Percentiles rank a stretch among this genome's conserved stretches.
These are phyloP conservation scores for Penicillium arizonense DNA, from an alignment of 495 filamentous ascomycete species.

Conservation along the genomic window DNA sequence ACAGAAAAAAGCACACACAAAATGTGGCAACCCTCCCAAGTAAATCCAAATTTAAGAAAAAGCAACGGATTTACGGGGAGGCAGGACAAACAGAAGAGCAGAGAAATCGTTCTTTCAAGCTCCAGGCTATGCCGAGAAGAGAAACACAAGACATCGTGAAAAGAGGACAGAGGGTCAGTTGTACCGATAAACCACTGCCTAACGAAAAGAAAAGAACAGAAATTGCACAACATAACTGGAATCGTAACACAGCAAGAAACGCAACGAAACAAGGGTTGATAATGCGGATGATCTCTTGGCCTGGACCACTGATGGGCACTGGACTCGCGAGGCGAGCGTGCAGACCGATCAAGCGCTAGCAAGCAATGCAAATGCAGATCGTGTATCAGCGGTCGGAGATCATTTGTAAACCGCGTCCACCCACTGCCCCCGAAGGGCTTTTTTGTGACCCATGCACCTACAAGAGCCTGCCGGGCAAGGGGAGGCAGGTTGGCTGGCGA, in stretches of 20 bases:
- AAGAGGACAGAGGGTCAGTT: conserved; percentile 5
- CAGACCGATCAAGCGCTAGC: conserved; percentile 13
- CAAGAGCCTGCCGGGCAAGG: conserved; percentile 2
- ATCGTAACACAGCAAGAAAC: conserved; percentile 12
- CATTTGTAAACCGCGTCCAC: conserved; percentile 2
- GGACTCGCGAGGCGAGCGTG: conserved; percentile 3
- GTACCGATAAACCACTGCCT: conserved; percentile 8
- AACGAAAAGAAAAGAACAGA: conserved; percentile 2
- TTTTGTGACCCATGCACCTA: conserved; percentile 1
- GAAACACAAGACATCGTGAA: conserved; percentile 10
- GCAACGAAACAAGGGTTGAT: conserved; percentile 4
- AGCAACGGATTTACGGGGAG: conserved; percentile 2
- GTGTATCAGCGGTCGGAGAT: conserved; percentile 9
- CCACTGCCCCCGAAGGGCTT: not conserved
- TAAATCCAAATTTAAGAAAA: not conserved
- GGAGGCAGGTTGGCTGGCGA: not conserved
- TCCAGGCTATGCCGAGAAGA: conserved; percentile 43
- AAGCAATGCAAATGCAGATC: conserved; percentile 1
- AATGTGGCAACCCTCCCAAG: not conserved
- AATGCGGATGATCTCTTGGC: conserved; percentile 2
- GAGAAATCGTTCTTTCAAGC: conserved; percentile 40
- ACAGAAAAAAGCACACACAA: not conserved
- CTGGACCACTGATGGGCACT: conserved; percentile 8
- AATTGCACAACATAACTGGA: conserved; percentile 11
- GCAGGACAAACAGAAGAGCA: conserved; percentile 13